Evolutionary conservation across 208 protist species (phyloP), one percentile per base, ranked within the genome.

Genomic region (Acanthamoeba sp.): DNA sequence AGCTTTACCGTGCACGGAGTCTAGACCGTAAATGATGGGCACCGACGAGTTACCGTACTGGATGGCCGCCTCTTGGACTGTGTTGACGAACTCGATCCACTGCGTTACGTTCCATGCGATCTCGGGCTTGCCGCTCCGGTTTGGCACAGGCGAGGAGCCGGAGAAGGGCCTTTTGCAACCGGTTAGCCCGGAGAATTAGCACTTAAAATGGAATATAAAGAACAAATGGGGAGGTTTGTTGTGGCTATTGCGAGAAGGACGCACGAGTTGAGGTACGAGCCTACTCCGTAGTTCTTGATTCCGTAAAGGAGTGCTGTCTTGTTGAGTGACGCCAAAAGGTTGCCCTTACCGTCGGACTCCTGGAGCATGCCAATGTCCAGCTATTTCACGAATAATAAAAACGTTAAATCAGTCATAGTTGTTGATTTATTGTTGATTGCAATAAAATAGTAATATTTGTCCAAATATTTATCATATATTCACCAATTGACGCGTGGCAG

Each of bases 11-110:
- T 96, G 95, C 32, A 96, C 57, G 32, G 91, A 95, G 93, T 96
- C 95, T n/a, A 96, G 93, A 57, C 91, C 95, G 59, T 96, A 96
- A 36, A 96, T 93, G 89, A 96, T 96, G 78, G 95, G 95, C 34
- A 96, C 94, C 20, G 78, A 73, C 42, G 94, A 95, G 84, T 94
- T 94, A 78, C 66, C 78, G 24, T 84, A 84, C n/a, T 93, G 80
- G 32, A 96, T 36, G 14, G 64, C 36, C 62, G 48, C 36, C 24
- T 57, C 45, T 76, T 96, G 95, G 32, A 96, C 88, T 0, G 27
- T 55, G 80, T 93, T 87, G 18, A 95, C 87, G 29, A 94, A 82
- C 32, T 90, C 48, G 52, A 96, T 87, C 95, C 95, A 96, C 42
- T 62, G 32, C 9, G 90, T 93, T 0, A 66, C 55, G 80, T 96